Conservation (phyloP, 2,329 filamentous ascomycete genomes). For the Periconia sp. region DNA sequence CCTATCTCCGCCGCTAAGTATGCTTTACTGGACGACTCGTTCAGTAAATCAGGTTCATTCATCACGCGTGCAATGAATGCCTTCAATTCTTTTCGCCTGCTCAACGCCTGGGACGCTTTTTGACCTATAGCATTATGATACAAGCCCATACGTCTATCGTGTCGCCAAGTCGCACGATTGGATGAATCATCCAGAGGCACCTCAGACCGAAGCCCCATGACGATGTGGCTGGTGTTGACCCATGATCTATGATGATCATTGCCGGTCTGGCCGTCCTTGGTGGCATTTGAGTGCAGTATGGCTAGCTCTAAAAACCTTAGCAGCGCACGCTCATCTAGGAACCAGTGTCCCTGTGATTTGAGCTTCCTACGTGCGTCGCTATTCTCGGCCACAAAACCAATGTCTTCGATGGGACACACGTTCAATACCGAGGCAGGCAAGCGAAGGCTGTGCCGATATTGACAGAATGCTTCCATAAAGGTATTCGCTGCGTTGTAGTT, state of each 20-base stretch:
- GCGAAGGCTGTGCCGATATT: slow-evolving; percentile 44
- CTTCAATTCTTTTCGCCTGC: too few relatives aligned
- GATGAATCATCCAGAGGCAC: not conserved
- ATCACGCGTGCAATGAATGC: too few relatives aligned
- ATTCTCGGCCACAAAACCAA: slow-evolving; percentile 39
- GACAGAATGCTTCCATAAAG: slow-evolving; percentile 49
- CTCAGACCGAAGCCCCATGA: not conserved
- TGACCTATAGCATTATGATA: slow-evolving; percentile 1
- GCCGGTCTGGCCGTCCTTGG: not conserved
- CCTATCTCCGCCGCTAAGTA: too few relatives aligned
- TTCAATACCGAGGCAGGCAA: slow-evolving; percentile 38
- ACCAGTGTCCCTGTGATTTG: not conserved
- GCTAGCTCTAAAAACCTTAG: not conserved
- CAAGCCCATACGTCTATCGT: not conserved
- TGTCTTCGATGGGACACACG: slow-evolving; percentile 48
- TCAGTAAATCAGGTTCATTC: too few relatives aligned
- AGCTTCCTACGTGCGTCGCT: not conserved
- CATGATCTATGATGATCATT: not conserved
- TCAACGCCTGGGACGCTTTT: too few relatives aligned
- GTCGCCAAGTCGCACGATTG: not conserved
- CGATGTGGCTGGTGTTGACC: not conserved
- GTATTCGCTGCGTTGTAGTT: slow-evolving; percentile 21
- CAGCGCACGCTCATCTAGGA: not conserved
- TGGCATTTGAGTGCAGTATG: too few relatives aligned
- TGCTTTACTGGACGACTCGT: too few relatives aligned